Evolutionary conservation across 345 rosid genomes (phyloP), one percentile per base, ranked within the genome.

Genomic region (Lagerstroemia speciosa): DNA sequence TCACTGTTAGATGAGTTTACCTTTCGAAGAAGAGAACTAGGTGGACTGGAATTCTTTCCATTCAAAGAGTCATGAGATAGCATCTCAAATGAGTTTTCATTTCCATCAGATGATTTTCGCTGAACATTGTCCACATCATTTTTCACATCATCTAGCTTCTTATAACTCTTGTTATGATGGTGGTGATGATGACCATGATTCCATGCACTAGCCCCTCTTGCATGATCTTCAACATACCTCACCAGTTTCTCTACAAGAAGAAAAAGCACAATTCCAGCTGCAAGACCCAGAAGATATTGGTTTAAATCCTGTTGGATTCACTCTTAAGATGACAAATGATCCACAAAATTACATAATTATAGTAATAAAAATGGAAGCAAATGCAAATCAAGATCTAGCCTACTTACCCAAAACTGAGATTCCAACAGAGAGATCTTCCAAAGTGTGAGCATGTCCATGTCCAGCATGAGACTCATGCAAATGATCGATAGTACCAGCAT

Each of bases 251-350:
- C 99, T 58, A 94, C 97, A 46, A 94, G 74, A 76, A 91, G 93
- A 76, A 94, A 94, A 69, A 94, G 80, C 73, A 91, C 93, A 77
- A 94, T 91, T 76, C 99, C 99, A 83, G 92, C 99, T 94, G 86
- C 76, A 29, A 80, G 69, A 75, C 62, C 55, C 55, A 36, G 50
- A 34, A n/a, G 34, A 50, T 19, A 0, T 17, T 27, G 15, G 20
- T 15, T 58, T 58, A 58, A 5, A 20, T 12, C 12, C 63, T 27
- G 2, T 2, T 58, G 63, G 3, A n/a, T 2, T 27, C 17, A 58
- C 32, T 26, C 62, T 57, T 57, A 57, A 27, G 62, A 58, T 30
- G 34, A 58, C 6, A 26, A 9, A 12, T 5, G 9, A 10, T 9
- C 20, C 19, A 3, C 19, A 3, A 12, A 8, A 30, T 26, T 9